phyloP scores from a whole-genome alignment of 805 yeast species.

The Spencermartinsiella europaea region DNA sequence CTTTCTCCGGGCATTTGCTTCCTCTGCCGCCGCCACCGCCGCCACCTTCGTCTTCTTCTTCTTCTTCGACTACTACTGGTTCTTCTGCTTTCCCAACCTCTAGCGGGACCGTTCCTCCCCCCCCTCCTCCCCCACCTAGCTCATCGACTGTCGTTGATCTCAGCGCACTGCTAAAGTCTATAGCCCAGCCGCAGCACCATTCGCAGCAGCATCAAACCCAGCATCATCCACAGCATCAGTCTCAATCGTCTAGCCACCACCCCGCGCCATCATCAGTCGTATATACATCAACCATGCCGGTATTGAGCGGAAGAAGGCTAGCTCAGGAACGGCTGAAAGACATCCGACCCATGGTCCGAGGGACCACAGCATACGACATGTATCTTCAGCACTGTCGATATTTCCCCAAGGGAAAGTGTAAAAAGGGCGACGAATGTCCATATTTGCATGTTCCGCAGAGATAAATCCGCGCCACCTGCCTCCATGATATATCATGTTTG shows the following conservation, averaged over 20 bases:
- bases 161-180: neutral
- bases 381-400: conserved; percentile 11
- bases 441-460: conserved; percentile 9
- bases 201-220: neutral
- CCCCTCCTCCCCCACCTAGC: conserved; percentile 1
- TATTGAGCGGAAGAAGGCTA: neutral
- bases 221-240: too few relatives aligned
- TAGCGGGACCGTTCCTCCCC: neutral
- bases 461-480: too few relatives aligned
- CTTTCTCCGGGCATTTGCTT: neutral
- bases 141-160: neutral
- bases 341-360: conserved; percentile 12
- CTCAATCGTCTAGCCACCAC: neutral
- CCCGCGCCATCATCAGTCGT: too few relatives aligned
- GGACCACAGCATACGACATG: conserved; percentile 4
- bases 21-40: neutral
- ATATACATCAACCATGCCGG: too few relatives aligned
- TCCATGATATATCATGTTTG: too few relatives aligned
- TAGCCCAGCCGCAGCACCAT: conserved; percentile 1
- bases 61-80: too few relatives aligned
- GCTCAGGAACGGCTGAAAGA: conserved; percentile 2
- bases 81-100: conserved; percentile 2
- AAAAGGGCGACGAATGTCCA: conserved; percentile 12
- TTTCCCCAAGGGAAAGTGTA: conserved; percentile 5
- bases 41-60: neutral